Evolutionary conservation across 805 yeast species (phyloP).

Genomic region (Danielia reshetovae): DNA sequence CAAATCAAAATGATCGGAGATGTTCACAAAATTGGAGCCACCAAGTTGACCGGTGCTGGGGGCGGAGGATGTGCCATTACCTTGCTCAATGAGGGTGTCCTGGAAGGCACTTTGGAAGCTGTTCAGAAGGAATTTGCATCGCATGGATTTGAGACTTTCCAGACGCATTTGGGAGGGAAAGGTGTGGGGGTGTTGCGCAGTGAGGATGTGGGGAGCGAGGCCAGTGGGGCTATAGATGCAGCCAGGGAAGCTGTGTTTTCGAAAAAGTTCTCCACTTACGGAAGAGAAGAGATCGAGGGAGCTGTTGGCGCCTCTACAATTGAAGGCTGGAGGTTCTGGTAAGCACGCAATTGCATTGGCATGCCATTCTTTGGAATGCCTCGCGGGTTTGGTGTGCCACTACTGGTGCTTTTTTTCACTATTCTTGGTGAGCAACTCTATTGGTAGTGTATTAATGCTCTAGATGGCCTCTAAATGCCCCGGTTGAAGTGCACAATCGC

Average conservation of each 20-base stretch:
- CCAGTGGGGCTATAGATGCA: no score
- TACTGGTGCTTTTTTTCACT: no score
- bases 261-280: conserved; percentile 26
- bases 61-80: conserved; percentile 99
- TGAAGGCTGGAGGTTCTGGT: conserved; percentile 63
- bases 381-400: no score
- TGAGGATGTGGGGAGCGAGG: conserved; percentile 6
- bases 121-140: conserved; percentile 33
- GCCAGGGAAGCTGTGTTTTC: conserved; percentile 18
- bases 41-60: conserved; percentile 97
- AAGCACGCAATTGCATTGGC: no score
- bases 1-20: conserved; percentile 65
- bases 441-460: no score
- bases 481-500: conserved; percentile 79
- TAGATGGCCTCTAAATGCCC: conserved; percentile 88
- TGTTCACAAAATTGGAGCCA: conserved; percentile 65
- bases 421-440: no score
- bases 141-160: conserved; percentile 68
- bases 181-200: conserved; percentile 64
- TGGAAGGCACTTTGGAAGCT: conserved; percentile 30
- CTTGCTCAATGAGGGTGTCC: conserved; percentile 48
- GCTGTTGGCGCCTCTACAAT: conserved; percentile 41
- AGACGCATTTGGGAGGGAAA: conserved; percentile 81
- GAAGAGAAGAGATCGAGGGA: conserved; percentile 45
- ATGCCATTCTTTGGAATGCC: no score